Evolutionary conservation across 1,284 basidiomycete genomes (phyloP).

Genomic region (Microbotryomycetes sp.): DNA sequence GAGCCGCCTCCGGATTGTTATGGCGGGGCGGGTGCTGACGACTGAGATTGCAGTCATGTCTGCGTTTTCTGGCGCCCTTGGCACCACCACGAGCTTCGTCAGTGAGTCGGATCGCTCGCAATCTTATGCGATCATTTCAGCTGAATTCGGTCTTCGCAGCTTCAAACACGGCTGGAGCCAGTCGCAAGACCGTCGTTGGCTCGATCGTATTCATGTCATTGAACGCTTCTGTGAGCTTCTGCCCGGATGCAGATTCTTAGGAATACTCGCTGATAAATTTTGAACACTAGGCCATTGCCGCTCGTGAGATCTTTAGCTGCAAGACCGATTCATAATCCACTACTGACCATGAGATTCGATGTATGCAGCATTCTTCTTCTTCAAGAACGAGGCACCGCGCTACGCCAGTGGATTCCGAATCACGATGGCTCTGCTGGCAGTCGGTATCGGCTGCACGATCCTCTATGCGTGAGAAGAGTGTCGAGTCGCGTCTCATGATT

Average conservation of each 20-base stretch:
- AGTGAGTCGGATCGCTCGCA: background rate
- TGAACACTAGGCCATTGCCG: background rate
- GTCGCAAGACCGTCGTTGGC: background rate
- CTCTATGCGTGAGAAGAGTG: too few species aligned
- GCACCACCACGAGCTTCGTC: background rate
- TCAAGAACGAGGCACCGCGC: background rate
- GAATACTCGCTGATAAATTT: too few species aligned
- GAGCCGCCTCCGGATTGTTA: too few species aligned
- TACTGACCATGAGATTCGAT: background rate
- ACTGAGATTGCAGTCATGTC: too few species aligned
- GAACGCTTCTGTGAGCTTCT: too few species aligned
- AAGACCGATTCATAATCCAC: background rate
- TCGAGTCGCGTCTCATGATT: too few species aligned
- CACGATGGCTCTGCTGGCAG: background rate
- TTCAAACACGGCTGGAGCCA: background rate
- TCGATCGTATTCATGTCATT: background rate
- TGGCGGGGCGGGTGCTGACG: too few species aligned
- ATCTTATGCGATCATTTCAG: background rate
- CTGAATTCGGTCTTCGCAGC: background rate
- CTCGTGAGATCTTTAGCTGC: background rate
- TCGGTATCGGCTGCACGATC: too few species aligned
- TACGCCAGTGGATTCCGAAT: background rate
- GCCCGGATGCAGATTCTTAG: too few species aligned
- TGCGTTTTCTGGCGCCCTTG: background rate
- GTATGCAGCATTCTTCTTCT: background rate